A percentile compares a stretch with the other conserved stretches of the same genome.
Evolutionary conservation across 2,329 filamentous ascomycete species (phyloP).

Genomic region (Furcasterigmium furcatum): DNA sequence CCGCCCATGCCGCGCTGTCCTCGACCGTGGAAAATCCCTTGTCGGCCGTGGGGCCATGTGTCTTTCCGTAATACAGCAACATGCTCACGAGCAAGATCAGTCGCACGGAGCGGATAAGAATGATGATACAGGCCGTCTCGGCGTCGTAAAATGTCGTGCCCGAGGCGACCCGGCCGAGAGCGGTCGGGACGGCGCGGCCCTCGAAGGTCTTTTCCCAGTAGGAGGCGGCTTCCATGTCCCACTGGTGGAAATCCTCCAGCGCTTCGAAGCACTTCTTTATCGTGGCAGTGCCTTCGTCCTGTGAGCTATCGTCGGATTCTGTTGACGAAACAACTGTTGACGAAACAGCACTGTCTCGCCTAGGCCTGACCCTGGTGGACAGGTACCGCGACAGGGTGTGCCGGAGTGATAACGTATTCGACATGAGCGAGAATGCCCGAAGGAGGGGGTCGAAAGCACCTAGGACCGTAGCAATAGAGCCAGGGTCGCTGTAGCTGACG

Average conservation of each 20-base stretch:
- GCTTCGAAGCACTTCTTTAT: constrained; percentile 20
- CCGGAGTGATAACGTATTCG: constrained; percentile 16
- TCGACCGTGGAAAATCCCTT: neutral
- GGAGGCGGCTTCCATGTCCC: constrained; percentile 23
- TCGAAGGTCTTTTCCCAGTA: constrained; percentile 27
- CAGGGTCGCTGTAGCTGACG: constrained; percentile 24
- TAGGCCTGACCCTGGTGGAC: neutral
- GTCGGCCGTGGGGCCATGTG: constrained; percentile 5
- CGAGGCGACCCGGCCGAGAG: constrained; percentile 18
- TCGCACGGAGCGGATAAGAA: constrained; percentile 24
- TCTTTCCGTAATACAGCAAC: constrained; percentile 17
- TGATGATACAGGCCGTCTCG: constrained; percentile 27
- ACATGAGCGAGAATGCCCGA: constrained; percentile 25
- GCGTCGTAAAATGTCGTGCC: constrained; percentile 19
- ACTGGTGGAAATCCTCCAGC: constrained; percentile 22
- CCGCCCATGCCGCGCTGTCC: constrained; percentile 5
- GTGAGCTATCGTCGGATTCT: constrained; percentile 2
- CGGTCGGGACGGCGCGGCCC: constrained; percentile 19
- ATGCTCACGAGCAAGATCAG: constrained; percentile 24
- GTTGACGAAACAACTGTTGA: neutral
- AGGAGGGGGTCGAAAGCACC: constrained; percentile 25
- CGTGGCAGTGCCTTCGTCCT: neutral
- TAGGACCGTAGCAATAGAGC: constrained; percentile 20
- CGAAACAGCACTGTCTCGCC: neutral
- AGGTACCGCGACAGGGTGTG: constrained; percentile 3